Conservation (phyloP, 305 asterid genomes). For the Rubia tinctorum region DNA sequence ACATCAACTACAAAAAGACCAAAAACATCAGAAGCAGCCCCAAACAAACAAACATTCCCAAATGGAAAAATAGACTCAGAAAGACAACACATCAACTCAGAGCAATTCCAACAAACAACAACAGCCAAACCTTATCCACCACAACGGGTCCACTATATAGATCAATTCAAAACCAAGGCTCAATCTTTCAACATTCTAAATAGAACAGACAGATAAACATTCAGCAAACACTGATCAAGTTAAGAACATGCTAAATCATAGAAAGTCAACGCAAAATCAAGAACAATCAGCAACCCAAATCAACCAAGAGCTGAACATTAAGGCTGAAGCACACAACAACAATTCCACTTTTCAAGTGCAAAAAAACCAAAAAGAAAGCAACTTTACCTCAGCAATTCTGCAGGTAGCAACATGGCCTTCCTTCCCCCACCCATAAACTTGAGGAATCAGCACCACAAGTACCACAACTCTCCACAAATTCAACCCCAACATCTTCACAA, state of each 20-base stretch:
- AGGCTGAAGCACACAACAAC: background rate
- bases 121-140: background rate
- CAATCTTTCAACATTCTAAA: background rate
- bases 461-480: slow-evolving; percentile 23
- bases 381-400: slow-evolving; percentile 80
- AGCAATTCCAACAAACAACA: background rate
- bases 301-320: background rate
- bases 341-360: background rate
- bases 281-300: background rate
- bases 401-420: slow-evolving; percentile 80
- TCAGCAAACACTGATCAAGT: background rate
- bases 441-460: slow-evolving; percentile 35
- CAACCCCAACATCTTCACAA: slow-evolving; percentile 19
- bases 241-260: background rate
- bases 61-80: background rate
- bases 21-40: background rate
- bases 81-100: background rate
- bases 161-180: background rate
- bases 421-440: slow-evolving; percentile 71
- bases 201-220: too few species aligned
- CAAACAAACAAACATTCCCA: background rate
- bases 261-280: background rate
- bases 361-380: background rate
- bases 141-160: background rate
- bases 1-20: background rate